Evolutionary conservation across 2,329 filamentous ascomycete species (phyloP).

Genomic region (Phaeosphaeriaceae sp.): DNA sequence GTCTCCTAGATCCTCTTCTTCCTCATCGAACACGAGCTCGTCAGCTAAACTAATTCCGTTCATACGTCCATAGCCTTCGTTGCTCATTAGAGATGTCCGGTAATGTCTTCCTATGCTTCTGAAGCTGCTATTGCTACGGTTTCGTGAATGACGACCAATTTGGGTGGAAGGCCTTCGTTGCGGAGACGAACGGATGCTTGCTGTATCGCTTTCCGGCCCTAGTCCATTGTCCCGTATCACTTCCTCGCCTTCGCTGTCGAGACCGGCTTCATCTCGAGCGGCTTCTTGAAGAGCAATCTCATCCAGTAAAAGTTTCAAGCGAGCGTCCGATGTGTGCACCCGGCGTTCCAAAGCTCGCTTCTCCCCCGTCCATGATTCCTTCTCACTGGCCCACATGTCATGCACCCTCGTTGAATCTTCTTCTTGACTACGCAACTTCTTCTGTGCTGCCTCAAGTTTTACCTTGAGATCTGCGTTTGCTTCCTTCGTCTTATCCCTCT

Average conservation of each 20-base stretch:
- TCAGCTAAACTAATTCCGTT: conserved; percentile 84
- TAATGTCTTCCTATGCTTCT: conserved; percentile 62
- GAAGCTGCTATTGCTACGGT: conserved; percentile 59
- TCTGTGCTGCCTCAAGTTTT: conserved; percentile 78
- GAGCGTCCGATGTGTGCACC: conserved; percentile 86
- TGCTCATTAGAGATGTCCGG: conserved; percentile 72
- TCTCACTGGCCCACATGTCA: conserved; percentile 82
- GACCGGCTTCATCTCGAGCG: conserved; percentile 40
- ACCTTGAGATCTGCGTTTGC: conserved; percentile 73
- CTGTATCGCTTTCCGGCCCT: conserved; percentile 67
- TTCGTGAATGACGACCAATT: conserved; percentile 63
- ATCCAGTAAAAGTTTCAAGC: conserved; percentile 82
- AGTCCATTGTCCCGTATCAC: conserved; percentile 63
- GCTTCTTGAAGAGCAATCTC: conserved; percentile 78
- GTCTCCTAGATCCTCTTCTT: conserved; percentile 64
- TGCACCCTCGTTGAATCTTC: conserved; percentile 82
- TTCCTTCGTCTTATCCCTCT: conserved; percentile 84
- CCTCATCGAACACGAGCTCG: conserved; percentile 85
- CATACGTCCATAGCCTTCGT: conserved; percentile 60
- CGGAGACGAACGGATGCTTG: conserved; percentile 70
- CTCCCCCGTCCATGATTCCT: conserved; percentile 83
- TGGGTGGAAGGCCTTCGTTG: conserved; percentile 55
- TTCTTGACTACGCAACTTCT: conserved; percentile 78
- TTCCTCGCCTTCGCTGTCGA: conserved; percentile 68
- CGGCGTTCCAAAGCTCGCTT: conserved; percentile 82